Percentiles rank a stretch among this genome's conserved stretches.
These are phyloP conservation scores for Penicillium sp. DNA, from an alignment of 2,329 filamentous ascomycete species.

Conservation along the genomic window DNA sequence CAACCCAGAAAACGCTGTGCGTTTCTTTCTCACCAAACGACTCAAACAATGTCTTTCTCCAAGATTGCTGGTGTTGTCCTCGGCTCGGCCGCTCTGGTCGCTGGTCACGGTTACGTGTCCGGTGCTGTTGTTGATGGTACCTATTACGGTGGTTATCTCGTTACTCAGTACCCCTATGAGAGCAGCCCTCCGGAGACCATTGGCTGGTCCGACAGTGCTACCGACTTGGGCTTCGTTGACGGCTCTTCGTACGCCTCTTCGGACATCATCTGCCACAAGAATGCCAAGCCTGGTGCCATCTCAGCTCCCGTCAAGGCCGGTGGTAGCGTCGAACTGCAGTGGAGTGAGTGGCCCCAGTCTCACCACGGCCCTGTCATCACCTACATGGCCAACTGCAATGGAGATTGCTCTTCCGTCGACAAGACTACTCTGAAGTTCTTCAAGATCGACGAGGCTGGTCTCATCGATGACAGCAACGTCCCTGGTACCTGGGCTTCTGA, in stretches of 20 bases:
- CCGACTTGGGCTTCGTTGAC: conserved; percentile 62
- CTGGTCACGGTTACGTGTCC: conserved; percentile 48
- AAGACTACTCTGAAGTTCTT: conserved; percentile 63
- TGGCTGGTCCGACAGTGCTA: conserved; percentile 61
- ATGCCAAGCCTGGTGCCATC: conserved; percentile 57
- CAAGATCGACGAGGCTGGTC: conserved; percentile 67
- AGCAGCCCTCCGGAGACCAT: conserved; percentile 51
- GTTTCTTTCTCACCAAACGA: conserved; percentile 28
- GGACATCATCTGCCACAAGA: conserved; percentile 68
- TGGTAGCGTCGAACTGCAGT: conserved; percentile 63
- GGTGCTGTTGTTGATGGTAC: conserved; percentile 44
- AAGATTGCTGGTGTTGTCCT: conserved; percentile 43
- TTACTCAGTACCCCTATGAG: conserved; percentile 43
- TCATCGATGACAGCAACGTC: conserved; percentile 51
- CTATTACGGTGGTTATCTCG: conserved; percentile 51
- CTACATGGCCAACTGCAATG: conserved; percentile 67
- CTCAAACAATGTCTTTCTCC: conserved; percentile 41
- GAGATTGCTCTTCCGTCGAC: conserved; percentile 61
- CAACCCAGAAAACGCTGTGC: conserved; percentile 38
- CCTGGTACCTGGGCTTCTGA: conserved; percentile 64
- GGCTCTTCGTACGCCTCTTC: conserved; percentile 53
- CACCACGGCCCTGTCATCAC: conserved; percentile 70
- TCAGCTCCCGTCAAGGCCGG: conserved; percentile 67
- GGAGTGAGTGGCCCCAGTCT: conserved; percentile 69
- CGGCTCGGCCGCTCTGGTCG: conserved; percentile 44